Evolutionary conservation across 192 early-diverging fungal species (phyloP).

Genomic region (Nowakowskiella sp.): DNA sequence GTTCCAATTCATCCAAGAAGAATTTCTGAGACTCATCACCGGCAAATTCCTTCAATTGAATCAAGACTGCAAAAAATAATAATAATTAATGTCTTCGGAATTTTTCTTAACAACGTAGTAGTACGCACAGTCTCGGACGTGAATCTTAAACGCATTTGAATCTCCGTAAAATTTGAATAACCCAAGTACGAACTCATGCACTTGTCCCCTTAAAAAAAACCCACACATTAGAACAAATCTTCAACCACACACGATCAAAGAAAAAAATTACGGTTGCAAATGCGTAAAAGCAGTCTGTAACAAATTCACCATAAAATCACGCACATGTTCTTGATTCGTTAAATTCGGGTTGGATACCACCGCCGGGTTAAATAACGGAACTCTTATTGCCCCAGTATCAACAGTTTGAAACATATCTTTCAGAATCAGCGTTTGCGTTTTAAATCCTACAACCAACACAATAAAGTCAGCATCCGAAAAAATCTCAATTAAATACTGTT

Average conservation of each 20-base stretch:
- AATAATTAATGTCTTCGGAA: background rate
- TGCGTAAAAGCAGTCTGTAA: conserved; percentile 88
- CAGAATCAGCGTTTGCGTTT: conserved; percentile 81
- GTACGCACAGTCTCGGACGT: conserved; percentile 93
- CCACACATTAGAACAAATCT: background rate
- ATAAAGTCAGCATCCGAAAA: conserved; percentile 3
- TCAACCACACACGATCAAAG: background rate
- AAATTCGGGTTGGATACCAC: conserved; percentile 63
- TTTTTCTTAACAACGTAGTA: conserved; percentile 29
- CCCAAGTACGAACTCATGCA: conserved; percentile 77
- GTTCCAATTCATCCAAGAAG: conserved; percentile 86
- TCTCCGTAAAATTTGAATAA: conserved; percentile 81
- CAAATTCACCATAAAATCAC: conserved; percentile 75
- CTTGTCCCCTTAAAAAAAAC: conserved; percentile 53
- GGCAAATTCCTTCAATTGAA: conserved; percentile 72
- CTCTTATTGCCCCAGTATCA: conserved; percentile 66
- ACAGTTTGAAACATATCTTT: conserved; percentile 84
- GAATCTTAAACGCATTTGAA: conserved; percentile 72
- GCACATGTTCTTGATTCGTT: conserved; percentile 73
- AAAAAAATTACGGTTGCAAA: conserved; percentile 57
- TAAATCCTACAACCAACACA: conserved; percentile 60
- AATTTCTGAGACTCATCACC: conserved; percentile 66
- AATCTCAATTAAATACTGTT: conserved; percentile 6
- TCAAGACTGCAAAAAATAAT: background rate
- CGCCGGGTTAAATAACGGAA: conserved; percentile 76